Percentiles rank a stretch among this genome's conserved stretches.
phyloP scores from a whole-genome alignment of 208 protist species.

The Trypanosoma avium region DNA sequence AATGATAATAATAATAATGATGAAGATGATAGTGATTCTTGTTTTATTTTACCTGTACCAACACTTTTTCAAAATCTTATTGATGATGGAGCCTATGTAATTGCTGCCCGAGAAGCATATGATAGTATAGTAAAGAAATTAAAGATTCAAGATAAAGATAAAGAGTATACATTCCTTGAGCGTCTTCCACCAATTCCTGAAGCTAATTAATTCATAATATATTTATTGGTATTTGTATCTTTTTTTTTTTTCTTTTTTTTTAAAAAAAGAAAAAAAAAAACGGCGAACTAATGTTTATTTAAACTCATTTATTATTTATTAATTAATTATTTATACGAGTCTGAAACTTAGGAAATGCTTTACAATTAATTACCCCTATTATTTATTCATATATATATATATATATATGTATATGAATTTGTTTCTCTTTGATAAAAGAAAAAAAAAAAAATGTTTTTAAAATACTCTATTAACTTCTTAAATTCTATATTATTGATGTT shows the following conservation, averaged over 20 bases:
- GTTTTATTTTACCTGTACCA: constrained; percentile 40
- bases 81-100: constrained; percentile 60
- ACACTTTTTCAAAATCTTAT: constrained; percentile 54
- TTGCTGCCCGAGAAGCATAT: constrained; percentile 41
- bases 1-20: background rate
- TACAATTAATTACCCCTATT: too few relatives aligned
- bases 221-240: constrained; percentile 3
- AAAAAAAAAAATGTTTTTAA: too few relatives aligned
- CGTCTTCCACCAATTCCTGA: constrained; percentile 25
- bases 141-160: constrained; percentile 6
- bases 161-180: constrained; percentile 31
- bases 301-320: too few relatives aligned
- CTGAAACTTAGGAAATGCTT: too few relatives aligned
- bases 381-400: background rate
- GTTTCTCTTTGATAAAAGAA: too few relatives aligned
- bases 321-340: too few relatives aligned
- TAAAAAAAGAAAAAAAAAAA: too few relatives aligned
- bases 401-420: constrained; percentile 13
- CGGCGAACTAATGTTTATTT: too few relatives aligned
- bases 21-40: constrained; percentile 3
- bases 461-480: too few relatives aligned
- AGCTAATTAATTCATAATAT: background rate
- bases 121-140: constrained; percentile 38
- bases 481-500: too few relatives aligned
- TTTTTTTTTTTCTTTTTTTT: background rate